Conservation (phyloP, 371 early-diverging fungal genomes). For the Mucor irregularis region DNA sequence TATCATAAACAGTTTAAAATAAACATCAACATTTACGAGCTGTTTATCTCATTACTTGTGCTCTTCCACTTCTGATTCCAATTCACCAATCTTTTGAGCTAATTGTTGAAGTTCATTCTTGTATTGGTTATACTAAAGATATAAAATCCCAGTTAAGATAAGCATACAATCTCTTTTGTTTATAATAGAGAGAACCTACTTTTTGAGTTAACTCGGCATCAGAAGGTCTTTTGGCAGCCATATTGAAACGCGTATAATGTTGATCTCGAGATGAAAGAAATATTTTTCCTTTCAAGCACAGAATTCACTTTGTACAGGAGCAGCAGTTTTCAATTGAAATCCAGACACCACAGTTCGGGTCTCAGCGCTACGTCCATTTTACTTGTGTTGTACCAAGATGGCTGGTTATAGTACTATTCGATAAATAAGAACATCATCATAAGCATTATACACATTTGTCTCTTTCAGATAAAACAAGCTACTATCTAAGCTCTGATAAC, state of each 20-base stretch:
- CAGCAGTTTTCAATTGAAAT: too few species aligned
- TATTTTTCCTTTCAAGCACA: background rate
- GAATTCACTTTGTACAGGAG: too few species aligned
- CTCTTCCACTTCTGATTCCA: conserved; percentile 93
- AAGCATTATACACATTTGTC: background rate
- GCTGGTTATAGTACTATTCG: too few species aligned
- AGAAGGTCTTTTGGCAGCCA: conserved; percentile 36
- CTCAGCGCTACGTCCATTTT: too few species aligned
- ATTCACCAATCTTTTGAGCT: conserved; percentile 90
- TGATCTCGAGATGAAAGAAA: conserved; percentile 8
- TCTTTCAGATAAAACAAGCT: background rate
- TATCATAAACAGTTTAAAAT: background rate
- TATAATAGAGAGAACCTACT: conserved; percentile 29
- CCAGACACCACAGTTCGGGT: too few species aligned
- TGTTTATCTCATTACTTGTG: conserved; percentile 71
- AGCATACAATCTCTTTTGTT: background rate
- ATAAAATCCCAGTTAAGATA: too few species aligned
- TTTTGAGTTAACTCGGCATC: conserved; percentile 54
- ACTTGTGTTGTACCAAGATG: too few species aligned
- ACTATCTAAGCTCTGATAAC: too few species aligned
- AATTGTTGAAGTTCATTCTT: conserved; percentile 85
- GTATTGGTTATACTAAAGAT: conserved; percentile 80
- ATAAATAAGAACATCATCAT: background rate
- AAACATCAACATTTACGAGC: too few species aligned
- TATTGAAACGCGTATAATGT: conserved; percentile 13